Conservation (phyloP, 2,329 filamentous ascomycete species). For the Pseudophaeomoniella oleicola region DNA sequence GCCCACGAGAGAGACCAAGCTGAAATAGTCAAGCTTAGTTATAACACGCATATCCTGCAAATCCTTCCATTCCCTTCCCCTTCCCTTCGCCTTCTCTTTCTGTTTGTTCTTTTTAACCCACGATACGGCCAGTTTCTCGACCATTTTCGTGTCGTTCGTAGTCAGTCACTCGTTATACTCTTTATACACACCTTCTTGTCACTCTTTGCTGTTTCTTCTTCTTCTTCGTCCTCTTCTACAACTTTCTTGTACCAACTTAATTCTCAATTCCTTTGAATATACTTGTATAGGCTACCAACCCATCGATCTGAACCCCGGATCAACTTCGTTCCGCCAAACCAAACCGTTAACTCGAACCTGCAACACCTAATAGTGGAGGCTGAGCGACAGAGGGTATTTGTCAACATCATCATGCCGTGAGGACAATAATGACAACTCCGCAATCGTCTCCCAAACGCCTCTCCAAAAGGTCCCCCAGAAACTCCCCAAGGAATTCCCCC, state of each 20-base stretch:
- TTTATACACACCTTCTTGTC: conserved; percentile 8
- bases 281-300: too few species aligned
- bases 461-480: conserved; percentile 7
- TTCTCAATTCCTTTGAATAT: too few species aligned
- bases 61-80: too few species aligned
- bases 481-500: conserved; percentile 21
- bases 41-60: too few species aligned
- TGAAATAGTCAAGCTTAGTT: too few species aligned
- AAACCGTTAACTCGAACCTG: too few species aligned
- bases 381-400: too few species aligned
- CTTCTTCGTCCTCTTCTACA: conserved; percentile 14
- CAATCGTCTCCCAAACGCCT: conserved; percentile 9
- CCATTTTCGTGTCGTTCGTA: neutral
- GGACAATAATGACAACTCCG: conserved; percentile 1
- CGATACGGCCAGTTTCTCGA: neutral
- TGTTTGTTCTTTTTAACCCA: neutral
- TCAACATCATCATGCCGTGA: neutral
- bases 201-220: conserved; percentile 10
- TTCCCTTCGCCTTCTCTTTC: neutral
- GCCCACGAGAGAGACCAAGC: too few species aligned
- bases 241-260: conserved; percentile 21
- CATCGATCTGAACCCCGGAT: too few species aligned
- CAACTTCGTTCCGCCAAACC: too few species aligned
- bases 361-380: too few species aligned
- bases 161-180: neutral